Base-by-base conservation (phyloP, 495 filamentous ascomycete species). In the Evernia prunastri region DNA sequence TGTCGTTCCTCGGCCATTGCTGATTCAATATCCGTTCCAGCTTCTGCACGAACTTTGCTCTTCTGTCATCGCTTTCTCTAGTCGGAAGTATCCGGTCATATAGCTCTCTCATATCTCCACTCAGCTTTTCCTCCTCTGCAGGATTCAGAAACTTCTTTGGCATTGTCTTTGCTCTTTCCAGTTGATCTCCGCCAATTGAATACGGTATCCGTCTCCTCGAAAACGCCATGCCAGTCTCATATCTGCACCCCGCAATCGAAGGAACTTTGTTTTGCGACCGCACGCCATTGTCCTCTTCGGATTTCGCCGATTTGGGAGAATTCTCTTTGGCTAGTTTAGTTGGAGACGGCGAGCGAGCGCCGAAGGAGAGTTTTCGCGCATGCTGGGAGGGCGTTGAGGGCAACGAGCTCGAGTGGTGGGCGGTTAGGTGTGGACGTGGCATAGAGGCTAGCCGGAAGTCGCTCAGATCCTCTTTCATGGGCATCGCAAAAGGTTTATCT, bases 361-460 rank as follows among this genome's bases (percentile, higher is more conserved):
- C 85, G 65, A 89, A 91, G 23, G 89, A 89, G 70, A 91, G 87
- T 68, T 91, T 88, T 67, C 91, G 85, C 68, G 91, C 82, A 73
- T 90, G 87, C 72, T 97, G 92, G 65, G 91, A 91, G 7, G 94
- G 94, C 1, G 94, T 98, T 7, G 94, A 96, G 0, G 94, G 94
- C 27, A 98, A 86, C 23, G 94, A 97, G 71, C 81, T 96, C 15
- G 94, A 96, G 63, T 95, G 91, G 42, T 87, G 79, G 18, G 84
- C 78, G n/a, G 71, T 73, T 60, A 81, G 73, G 49, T 75, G 72
- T 58, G 78, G 80, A 20, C 78, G 78, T 66, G 69, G 66, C 35
- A 64, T 35, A 11, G 63, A 45, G 31, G 67, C 37, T n/a, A 71
- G 43, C 23, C 66, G 56, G 42, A 69, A 47, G 23, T 58, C 36